Conservation (phyloP, 1,139 yeast genomes). For the Debaryomycetaceae sp. region DNA sequence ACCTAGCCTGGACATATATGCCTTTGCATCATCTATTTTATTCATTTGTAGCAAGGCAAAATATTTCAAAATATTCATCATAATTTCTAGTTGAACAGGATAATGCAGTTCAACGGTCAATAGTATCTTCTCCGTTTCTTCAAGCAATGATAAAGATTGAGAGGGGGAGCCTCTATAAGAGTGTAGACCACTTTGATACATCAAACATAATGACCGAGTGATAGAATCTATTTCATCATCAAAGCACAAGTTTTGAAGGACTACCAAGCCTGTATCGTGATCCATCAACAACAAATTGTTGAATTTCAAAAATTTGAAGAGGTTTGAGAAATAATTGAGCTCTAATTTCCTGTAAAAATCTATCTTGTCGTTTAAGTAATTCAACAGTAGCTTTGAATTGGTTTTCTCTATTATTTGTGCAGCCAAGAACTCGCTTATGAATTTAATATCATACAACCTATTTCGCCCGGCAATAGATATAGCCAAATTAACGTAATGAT, state of each 20-base stretch:
- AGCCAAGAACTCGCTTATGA: constrained; percentile 30
- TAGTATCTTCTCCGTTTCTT: constrained; percentile 12
- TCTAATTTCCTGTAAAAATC: constrained; percentile 14
- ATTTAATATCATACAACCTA: constrained; percentile 14
- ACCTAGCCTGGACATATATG: constrained; percentile 21
- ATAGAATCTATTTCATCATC: constrained; percentile 11
- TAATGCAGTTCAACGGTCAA: constrained; percentile 3
- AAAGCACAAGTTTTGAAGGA: constrained; percentile 18
- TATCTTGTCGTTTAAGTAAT: constrained; percentile 25
- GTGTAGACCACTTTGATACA: constrained; percentile 21
- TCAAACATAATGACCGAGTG: constrained; percentile 17
- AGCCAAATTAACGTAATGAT: constrained; percentile 36
- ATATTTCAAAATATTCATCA: constrained; percentile 20
- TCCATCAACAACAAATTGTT: constrained; percentile 23
- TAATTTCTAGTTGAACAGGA: constrained; percentile 30
- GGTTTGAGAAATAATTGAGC: constrained; percentile 11
- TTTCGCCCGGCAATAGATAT: constrained; percentile 31
- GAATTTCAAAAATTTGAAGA: constrained; percentile 27
- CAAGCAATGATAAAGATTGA: constrained; percentile 11
- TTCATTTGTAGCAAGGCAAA: constrained; percentile 22
- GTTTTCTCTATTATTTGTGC: constrained; percentile 28
- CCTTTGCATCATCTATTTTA: constrained; percentile 17
- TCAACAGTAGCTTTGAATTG: constrained; percentile 20
- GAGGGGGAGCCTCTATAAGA: constrained; percentile 27
- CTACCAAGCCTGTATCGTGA: constrained; percentile 19